Percentiles rank a stretch among this genome's conserved stretches.
Evolutionary conservation across 1,139 yeast genomes (phyloP).

Genomic region (Schwanniomyces etchellsii): DNA sequence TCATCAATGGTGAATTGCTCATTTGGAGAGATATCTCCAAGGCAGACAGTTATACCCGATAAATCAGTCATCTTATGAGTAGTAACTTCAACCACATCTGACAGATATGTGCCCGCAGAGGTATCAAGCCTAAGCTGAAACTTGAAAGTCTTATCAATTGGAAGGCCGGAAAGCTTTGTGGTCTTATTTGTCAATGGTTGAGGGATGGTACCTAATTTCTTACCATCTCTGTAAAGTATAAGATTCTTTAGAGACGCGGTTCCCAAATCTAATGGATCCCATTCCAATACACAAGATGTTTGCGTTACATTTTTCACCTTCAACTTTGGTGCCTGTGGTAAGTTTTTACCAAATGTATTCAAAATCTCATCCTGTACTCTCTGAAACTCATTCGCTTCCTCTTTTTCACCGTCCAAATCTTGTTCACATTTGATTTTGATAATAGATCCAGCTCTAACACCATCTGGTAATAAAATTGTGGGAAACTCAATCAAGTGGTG

Average conservation of each 20-base stretch:
- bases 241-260: conserved; percentile 76
- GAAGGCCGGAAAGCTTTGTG: conserved; percentile 86
- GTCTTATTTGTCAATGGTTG: conserved; percentile 75
- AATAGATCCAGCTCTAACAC: conserved; percentile 91
- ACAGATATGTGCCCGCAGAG: conserved; percentile 77
- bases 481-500: conserved; percentile 97
- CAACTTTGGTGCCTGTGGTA: conserved; percentile 72
- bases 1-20: conserved; percentile 58
- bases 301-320: conserved; percentile 79
- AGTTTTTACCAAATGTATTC: conserved; percentile 62
- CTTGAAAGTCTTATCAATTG: conserved; percentile 75
- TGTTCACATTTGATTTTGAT: conserved; percentile 82
- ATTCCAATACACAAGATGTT: conserved; percentile 88
- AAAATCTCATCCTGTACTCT: conserved; percentile 70
- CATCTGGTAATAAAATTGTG: conserved; percentile 82
- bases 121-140: conserved; percentile 81
- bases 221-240: conserved; percentile 72
- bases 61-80: conserved; percentile 97
- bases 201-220: conserved; percentile 80
- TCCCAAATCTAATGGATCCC: conserved; percentile 85
- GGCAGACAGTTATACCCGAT: conserved; percentile 86
- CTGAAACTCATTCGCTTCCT: conserved; percentile 55
- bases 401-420: conserved; percentile 62
- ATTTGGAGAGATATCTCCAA: conserved; percentile 69
- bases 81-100: conserved; percentile 62